These are phyloP conservation scores for Penicillium silybi DNA, from an alignment of 495 filamentous ascomycete genomes.

Conservation along the genomic window DNA sequence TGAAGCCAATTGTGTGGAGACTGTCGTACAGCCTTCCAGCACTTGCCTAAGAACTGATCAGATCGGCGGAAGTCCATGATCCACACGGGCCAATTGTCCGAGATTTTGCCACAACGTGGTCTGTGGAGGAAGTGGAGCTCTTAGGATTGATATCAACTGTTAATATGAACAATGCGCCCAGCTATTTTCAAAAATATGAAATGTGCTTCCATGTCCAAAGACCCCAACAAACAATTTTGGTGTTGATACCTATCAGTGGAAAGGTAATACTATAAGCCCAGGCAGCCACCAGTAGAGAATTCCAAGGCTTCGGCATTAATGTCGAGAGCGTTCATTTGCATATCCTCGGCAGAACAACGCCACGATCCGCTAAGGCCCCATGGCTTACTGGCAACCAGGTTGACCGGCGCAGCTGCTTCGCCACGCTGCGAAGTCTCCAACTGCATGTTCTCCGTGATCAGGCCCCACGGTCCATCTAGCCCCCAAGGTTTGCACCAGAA, in stretches of 20 bases:
- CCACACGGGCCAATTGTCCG: conserved; percentile 5
- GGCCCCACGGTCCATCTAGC: background rate
- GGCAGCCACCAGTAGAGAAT: no score
- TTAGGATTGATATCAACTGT: background rate
- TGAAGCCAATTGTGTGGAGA: conserved; percentile 2
- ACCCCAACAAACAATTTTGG: no score
- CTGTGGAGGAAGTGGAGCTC: background rate
- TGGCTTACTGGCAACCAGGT: conserved; percentile 5
- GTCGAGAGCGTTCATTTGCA: no score
- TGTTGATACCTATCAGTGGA: background rate
- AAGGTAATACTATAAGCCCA: background rate
- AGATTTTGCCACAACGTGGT: conserved; percentile 10
- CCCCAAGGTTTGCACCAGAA: conserved; percentile 11
- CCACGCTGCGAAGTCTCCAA: background rate
- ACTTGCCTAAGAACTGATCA: conserved; percentile 1
- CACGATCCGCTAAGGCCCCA: background rate
- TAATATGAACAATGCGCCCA: no score
- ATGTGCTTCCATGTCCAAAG: no score
- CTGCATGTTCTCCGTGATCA: conserved; percentile 11
- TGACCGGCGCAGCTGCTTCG: background rate
- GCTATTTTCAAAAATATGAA: no score
- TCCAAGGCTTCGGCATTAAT: no score
- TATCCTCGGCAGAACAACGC: no score
- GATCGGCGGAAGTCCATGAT: conserved; percentile 14
- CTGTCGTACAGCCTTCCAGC: background rate